These are phyloP conservation scores for Yamadazyma sp. DNA, from an alignment of 805 yeast species.

Conservation along the genomic window DNA sequence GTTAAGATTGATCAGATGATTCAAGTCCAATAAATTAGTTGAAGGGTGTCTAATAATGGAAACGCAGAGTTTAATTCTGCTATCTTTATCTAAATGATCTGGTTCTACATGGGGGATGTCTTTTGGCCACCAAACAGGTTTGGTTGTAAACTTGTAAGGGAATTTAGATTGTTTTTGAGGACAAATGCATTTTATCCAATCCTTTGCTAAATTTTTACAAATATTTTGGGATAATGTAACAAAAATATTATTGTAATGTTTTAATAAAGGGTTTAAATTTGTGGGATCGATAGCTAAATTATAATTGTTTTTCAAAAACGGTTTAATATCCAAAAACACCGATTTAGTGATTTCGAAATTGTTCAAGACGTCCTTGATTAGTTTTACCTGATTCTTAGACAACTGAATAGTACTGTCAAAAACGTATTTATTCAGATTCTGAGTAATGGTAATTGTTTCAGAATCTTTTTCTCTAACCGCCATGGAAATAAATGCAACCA, in stretches of 20 bases:
- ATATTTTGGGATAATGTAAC: constrained; percentile 19
- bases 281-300: constrained; percentile 1
- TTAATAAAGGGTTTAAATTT: not conserved
- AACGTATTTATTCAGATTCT: not conserved
- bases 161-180: constrained; percentile 61
- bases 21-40: constrained; percentile 8
- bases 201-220: constrained; percentile 62
- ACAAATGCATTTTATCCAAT: constrained; percentile 64
- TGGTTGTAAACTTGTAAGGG: constrained; percentile 53
- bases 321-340: constrained; percentile 12
- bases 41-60: constrained; percentile 24
- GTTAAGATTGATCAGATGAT: constrained; percentile 3
- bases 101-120: constrained; percentile 64
- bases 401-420: constrained; percentile 4
- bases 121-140: constrained; percentile 74
- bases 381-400: constrained; percentile 9
- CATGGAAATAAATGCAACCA: too few relatives aligned
- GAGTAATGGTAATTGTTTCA: not conserved
- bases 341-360: constrained; percentile 4
- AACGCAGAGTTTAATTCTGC: constrained; percentile 50
- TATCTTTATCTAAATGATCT: constrained; percentile 62
- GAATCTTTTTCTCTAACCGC: too few relatives aligned
- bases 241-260: constrained; percentile 13
- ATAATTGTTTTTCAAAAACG: constrained; percentile 3
- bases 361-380: constrained; percentile 9